Evolutionary conservation across 164 flowering plant genomes (phyloP).

Genomic region (Akebia trifoliata): DNA sequence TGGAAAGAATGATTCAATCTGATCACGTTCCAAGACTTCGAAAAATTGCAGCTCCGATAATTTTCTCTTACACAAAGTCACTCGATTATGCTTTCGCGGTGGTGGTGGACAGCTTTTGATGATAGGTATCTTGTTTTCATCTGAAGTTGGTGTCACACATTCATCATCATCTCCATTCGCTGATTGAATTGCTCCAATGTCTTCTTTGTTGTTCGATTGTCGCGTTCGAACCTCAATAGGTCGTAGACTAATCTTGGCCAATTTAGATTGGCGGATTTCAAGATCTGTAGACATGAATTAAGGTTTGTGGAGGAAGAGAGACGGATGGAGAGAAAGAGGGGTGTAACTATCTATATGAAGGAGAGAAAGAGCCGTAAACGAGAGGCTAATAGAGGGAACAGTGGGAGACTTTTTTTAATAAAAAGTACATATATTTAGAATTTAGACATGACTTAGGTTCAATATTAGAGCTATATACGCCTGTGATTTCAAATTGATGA

Average conservation of each 20-base stretch:
- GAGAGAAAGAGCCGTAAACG: neutral
- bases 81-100: constrained; percentile 21
- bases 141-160: constrained; percentile 28
- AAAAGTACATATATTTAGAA: too few species aligned
- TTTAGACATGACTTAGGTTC: too few species aligned
- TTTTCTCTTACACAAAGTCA: constrained; percentile 21
- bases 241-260: constrained; percentile 12
- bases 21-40: too few species aligned
- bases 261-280: constrained; percentile 11
- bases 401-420: too few species aligned
- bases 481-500: too few species aligned
- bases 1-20: too few species aligned
- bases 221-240: constrained; percentile 9
- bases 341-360: neutral
- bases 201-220: too few species aligned
- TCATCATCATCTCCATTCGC: neutral
- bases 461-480: too few species aligned
- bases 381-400: too few species aligned
- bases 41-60: constrained; percentile 20
- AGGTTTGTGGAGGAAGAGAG: neutral
- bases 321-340: neutral
- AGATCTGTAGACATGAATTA: constrained; percentile 35
- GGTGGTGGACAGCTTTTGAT: constrained; percentile 33
- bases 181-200: neutral
- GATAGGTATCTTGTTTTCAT: constrained; percentile 25